Evolutionary conservation across 176 grass and related monocot species (phyloP).

Genomic region (Eremochloa ophiuroides): DNA sequence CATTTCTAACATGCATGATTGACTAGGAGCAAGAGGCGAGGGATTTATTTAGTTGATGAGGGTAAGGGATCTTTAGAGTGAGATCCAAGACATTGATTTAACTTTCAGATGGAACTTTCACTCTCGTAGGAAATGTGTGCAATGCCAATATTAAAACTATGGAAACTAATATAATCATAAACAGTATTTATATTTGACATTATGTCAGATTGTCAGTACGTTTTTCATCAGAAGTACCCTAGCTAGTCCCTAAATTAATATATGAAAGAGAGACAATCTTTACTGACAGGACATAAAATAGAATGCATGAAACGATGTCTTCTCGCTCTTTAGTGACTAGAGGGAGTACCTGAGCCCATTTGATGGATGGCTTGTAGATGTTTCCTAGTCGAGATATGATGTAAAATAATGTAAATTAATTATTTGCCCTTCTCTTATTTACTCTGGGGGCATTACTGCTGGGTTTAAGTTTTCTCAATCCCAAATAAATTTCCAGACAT

Average conservation of each 20-base stretch:
- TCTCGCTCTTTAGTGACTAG: background rate
- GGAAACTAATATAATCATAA: background rate
- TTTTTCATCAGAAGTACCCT: background rate
- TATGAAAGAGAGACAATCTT: background rate
- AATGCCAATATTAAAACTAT: background rate
- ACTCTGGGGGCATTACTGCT: background rate
- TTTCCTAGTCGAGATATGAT: background rate
- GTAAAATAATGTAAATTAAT: background rate
- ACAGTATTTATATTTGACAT: background rate
- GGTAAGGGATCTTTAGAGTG: slow-evolving; percentile 26
- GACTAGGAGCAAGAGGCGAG: background rate
- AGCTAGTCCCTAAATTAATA: background rate
- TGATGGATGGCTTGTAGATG: background rate
- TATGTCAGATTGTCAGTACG: background rate
- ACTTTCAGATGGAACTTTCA: background rate
- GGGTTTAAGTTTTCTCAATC: background rate
- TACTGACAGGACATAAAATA: background rate
- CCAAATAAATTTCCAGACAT: background rate
- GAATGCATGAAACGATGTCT: background rate
- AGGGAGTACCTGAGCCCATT: background rate
- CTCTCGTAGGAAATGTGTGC: background rate
- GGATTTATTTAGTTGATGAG: slow-evolving; percentile 14
- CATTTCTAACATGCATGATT: background rate
- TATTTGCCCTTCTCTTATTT: background rate
- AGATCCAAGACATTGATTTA: slow-evolving; percentile 29